Conservation (phyloP, 2,329 filamentous ascomycete species). For the Colletotrichum acutatum region DNA sequence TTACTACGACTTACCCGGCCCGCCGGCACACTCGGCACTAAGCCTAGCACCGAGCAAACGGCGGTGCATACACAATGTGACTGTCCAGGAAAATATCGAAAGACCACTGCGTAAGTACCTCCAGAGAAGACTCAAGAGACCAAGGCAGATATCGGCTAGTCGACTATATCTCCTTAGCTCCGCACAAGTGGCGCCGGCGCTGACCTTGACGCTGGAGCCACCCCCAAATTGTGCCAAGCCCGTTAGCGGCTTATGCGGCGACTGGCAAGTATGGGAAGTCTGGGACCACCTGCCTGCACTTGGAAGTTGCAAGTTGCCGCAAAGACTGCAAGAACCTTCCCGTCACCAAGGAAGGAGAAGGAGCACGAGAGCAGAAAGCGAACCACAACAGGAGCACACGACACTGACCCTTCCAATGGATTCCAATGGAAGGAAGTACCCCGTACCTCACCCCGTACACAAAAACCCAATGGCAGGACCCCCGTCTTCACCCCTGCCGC, state of each 20-base stretch:
- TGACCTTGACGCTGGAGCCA: not conserved
- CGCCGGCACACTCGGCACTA: not conserved
- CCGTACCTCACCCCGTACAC: too few relatives aligned
- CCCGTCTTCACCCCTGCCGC: not conserved
- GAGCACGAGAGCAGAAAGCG: not conserved
- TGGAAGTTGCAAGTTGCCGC: too few relatives aligned
- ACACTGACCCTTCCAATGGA: not conserved
- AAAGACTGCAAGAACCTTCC: constrained; percentile 5
- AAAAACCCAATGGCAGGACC: too few relatives aligned
- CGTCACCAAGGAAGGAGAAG: constrained; percentile 25
- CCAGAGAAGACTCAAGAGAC: not conserved
- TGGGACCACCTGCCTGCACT: too few relatives aligned
- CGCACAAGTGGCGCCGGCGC: not conserved
- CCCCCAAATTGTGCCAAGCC: constrained; percentile 22
- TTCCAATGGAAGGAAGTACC: too few relatives aligned
- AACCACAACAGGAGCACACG: constrained; percentile 23
- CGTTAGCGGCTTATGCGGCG: constrained; percentile 32
- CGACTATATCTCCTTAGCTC: not conserved
- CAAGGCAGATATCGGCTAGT: not conserved
- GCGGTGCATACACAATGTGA: not conserved
- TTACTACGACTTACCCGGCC: not conserved
- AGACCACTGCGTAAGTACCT: too few relatives aligned
- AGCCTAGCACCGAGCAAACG: not conserved
- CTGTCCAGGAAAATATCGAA: not conserved
- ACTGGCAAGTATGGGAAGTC: not conserved